Conservation (phyloP, 1,284 basidiomycete genomes). For the Cystobasidium pallidum region DNA sequence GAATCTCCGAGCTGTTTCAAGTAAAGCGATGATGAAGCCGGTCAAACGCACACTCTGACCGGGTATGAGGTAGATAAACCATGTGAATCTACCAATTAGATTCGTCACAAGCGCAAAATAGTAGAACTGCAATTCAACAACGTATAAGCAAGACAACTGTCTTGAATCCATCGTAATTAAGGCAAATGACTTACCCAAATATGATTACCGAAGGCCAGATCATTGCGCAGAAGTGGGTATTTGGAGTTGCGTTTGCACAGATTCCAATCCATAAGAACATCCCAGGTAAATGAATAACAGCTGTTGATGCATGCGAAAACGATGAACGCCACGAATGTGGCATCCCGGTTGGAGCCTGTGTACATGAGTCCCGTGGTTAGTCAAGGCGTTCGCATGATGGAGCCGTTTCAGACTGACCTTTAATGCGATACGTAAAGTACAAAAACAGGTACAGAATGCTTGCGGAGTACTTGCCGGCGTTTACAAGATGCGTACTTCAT, state of each 20-base stretch:
- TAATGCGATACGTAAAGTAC: conserved; percentile 54
- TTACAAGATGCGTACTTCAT: conserved; percentile 75
- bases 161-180: neutral
- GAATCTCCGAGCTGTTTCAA: conserved; percentile 41
- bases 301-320: conserved; percentile 44
- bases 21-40: conserved; percentile 35
- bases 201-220: conserved; percentile 50
- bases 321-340: conserved; percentile 32
- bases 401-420: conserved; percentile 48
- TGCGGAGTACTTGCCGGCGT: conserved; percentile 62
- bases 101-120: conserved; percentile 49
- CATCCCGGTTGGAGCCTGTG: conserved; percentile 24
- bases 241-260: conserved; percentile 47
- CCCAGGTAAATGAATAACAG: conserved; percentile 40
- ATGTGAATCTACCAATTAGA: conserved; percentile 50
- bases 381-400: conserved; percentile 36
- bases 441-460: conserved; percentile 54
- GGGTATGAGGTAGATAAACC: conserved; percentile 41
- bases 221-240: conserved; percentile 48
- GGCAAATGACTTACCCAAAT: conserved; percentile 37
- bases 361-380: conserved; percentile 4
- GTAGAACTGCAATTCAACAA: conserved; percentile 45
- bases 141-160: neutral
- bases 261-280: conserved; percentile 52
- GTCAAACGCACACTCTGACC: conserved; percentile 16